Evolutionary conservation across 331 rosid genomes (phyloP).

Genomic region (Saraca asoca): DNA sequence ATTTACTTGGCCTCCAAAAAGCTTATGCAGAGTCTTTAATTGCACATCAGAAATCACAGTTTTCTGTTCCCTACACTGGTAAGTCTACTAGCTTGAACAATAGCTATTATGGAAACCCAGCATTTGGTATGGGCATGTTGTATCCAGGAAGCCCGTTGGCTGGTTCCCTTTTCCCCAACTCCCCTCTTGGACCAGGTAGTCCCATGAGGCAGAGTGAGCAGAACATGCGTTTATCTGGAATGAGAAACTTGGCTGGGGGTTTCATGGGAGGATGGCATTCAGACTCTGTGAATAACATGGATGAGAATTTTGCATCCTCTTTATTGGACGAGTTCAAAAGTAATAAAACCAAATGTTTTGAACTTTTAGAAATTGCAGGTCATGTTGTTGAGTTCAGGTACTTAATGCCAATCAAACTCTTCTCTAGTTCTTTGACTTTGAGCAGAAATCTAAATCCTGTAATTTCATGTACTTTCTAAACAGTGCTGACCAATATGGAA

Average conservation of each 20-base stretch:
- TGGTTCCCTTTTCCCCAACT: constrained; percentile 67
- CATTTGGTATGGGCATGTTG: constrained; percentile 64
- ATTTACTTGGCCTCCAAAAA: constrained; percentile 67
- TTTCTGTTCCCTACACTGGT: constrained; percentile 58
- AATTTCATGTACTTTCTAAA: constrained; percentile 1
- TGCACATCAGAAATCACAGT: constrained; percentile 68
- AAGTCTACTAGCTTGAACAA: constrained; percentile 67
- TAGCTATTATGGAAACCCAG: constrained; percentile 73
- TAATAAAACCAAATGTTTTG: constrained; percentile 80
- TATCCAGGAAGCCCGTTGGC: constrained; percentile 88
- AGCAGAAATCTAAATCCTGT: constrained; percentile 24
- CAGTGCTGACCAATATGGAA: constrained; percentile 98
- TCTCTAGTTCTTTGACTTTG: constrained; percentile 22
- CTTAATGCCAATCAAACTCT: constrained; percentile 25
- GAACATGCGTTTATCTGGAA: constrained; percentile 61
- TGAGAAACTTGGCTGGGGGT: constrained; percentile 75
- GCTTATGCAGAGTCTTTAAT: constrained; percentile 66
- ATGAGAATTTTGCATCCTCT: constrained; percentile 75
- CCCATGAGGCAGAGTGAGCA: constrained; percentile 80
- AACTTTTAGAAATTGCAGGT: constrained; percentile 86
- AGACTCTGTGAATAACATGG: constrained; percentile 58
- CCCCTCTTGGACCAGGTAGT: constrained; percentile 83
- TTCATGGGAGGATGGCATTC: constrained; percentile 80
- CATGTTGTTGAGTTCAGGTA: constrained; percentile 95
- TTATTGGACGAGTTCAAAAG: constrained; percentile 92